These are phyloP conservation scores for Pythium folliculosum DNA, from an alignment of 352 stramenopile genomes.

Conservation along the genomic window DNA sequence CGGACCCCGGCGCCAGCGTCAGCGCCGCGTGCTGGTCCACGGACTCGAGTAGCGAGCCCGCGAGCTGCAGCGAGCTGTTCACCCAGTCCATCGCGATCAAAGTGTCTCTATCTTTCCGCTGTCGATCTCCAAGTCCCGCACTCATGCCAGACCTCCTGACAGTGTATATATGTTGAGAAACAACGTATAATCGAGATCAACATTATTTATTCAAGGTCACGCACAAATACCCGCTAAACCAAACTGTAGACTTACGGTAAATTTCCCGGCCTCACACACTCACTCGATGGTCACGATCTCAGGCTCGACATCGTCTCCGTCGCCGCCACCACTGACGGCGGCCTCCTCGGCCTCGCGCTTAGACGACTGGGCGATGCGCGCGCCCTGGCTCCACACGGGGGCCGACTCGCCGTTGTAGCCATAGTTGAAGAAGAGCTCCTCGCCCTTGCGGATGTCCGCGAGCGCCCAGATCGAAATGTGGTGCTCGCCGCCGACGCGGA, in stretches of 20 bases:
- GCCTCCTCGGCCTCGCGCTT: slow-evolving; percentile 25
- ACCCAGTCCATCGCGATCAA: slow-evolving; percentile 74
- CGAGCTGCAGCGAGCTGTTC: slow-evolving; percentile 79
- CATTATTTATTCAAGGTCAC: neutral
- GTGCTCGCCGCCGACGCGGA: slow-evolving; percentile 85
- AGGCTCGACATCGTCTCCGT: neutral
- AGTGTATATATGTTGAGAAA: slow-evolving; percentile 1
- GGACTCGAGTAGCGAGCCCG: slow-evolving; percentile 79
- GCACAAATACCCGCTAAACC: neutral
- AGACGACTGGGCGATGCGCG: slow-evolving; percentile 31
- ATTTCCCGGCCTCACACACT: neutral
- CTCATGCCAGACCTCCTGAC: too few species aligned
- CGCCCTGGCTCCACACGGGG: slow-evolving; percentile 56
- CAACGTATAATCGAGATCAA: slow-evolving; percentile 9
- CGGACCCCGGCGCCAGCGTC: slow-evolving; percentile 48
- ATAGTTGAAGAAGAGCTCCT: slow-evolving; percentile 70
- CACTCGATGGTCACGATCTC: slow-evolving; percentile 3
- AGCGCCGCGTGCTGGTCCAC: slow-evolving; percentile 84
- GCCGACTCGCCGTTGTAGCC: slow-evolving; percentile 57
- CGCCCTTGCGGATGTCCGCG: slow-evolving; percentile 71
- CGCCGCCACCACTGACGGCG: neutral
- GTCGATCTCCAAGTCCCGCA: too few species aligned
- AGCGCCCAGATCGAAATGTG: slow-evolving; percentile 89
- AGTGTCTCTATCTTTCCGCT: neutral
- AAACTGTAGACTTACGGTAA: neutral